These are phyloP conservation scores for Babesia ovis DNA, from an alignment of 169 alveolate species.

Conservation along the genomic window DNA sequence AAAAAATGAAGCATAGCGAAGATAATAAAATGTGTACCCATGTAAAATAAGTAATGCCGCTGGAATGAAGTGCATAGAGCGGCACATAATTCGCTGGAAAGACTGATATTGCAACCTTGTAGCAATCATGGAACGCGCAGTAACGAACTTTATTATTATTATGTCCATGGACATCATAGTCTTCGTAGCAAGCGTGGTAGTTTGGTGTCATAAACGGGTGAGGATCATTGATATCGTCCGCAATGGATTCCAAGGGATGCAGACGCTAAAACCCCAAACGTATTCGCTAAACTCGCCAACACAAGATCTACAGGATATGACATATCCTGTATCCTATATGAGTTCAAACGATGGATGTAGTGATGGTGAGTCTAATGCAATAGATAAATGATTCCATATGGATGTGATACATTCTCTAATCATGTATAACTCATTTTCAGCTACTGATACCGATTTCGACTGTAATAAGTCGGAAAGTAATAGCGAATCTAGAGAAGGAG, in stretches of 20 bases:
- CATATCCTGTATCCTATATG: not conserved
- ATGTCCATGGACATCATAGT: conserved; percentile 21
- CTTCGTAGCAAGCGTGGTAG: conserved; percentile 17
- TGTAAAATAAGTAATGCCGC: not conserved
- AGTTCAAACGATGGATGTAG: not conserved
- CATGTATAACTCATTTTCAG: not conserved
- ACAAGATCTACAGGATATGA: not conserved
- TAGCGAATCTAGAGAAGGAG: not conserved
- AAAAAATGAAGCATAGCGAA: not conserved
- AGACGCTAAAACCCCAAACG: not conserved
- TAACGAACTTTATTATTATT: conserved; percentile 29
- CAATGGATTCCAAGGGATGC: conserved; percentile 22
- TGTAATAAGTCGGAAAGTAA: not conserved
- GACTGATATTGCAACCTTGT: not conserved
- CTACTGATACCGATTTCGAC: not conserved
- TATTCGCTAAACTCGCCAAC: not conserved
- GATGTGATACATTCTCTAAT: too few species aligned
- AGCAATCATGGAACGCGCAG: conserved; percentile 17
- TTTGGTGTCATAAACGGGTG: conserved; percentile 15
- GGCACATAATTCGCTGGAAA: not conserved
- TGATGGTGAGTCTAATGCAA: conserved; percentile 5
- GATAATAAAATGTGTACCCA: not conserved
- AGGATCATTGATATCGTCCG: conserved; percentile 4
- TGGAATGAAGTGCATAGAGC: not conserved
- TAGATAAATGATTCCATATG: too few species aligned